phyloP scores from a whole-genome alignment of 129 eudicot species.

The Arctium minus region DNA sequence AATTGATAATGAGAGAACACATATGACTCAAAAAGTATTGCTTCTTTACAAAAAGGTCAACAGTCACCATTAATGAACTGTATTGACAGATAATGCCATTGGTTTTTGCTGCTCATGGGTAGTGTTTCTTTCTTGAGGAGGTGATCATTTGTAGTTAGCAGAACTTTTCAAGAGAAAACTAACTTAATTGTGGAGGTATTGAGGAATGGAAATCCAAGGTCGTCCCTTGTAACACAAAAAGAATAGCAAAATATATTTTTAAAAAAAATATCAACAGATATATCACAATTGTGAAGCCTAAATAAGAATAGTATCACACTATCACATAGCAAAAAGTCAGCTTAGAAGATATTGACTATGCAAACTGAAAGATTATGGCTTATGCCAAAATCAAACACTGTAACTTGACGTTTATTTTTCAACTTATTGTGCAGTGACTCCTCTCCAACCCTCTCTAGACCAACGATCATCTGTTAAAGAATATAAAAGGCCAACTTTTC shows the following conservation, averaged over 20 bases:
- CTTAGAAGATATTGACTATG: not conserved
- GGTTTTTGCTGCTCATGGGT: not conserved
- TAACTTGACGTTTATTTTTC: not conserved
- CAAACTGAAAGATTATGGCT: not conserved
- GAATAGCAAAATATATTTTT: not conserved
- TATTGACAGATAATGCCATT: not conserved
- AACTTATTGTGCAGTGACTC: not conserved
- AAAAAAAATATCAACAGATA: not conserved
- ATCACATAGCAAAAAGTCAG: not conserved
- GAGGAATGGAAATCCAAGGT: not conserved
- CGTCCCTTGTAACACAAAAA: not conserved
- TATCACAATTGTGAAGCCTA: not conserved
- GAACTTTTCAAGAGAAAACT: not conserved
- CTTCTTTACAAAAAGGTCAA: not conserved
- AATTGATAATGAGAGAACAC: not conserved
- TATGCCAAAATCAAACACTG: not conserved
- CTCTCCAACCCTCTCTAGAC: not conserved
- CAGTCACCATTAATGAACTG: not conserved
- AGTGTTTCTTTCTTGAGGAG: not conserved
- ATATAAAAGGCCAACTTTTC: not conserved
- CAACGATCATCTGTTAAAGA: not conserved
- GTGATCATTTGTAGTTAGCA: not conserved
- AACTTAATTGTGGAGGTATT: not conserved
- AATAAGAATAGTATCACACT: not conserved
- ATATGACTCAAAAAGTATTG: not conserved